Base-by-base conservation (phyloP, 2,329 filamentous ascomycete species). In the Fusarium coffeatum region DNA sequence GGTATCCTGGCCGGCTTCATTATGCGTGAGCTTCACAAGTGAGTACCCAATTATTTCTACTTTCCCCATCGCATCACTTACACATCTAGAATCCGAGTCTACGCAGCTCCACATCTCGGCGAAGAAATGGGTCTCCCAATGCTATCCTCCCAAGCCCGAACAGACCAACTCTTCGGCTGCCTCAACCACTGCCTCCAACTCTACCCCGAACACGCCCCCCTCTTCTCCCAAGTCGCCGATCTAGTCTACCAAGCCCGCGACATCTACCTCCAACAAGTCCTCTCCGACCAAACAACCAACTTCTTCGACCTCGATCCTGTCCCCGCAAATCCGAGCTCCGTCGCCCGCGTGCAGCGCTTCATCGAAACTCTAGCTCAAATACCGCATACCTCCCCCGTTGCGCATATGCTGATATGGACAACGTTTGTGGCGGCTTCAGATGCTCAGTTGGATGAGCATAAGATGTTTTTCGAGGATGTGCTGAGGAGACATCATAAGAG, bases 231-330 rank as follows among this genome's bases (percentile, higher is more conserved):
- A 47, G 87, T 97, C 73, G 85, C 90, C 46, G 95, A 97, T 68
- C 91, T 97, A 83, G 93, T 92, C 72, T 88, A 97, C 2, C 93
- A 97, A 76, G 93, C 93, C 1, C 91, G 92, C 6, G 88, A 90
- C 3, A 97, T 97, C 50, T 96, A 93, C 76, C 84, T 97, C 2
- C 93, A 97, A 73, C 92, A 95, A 78, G 91, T 72, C 6, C 20
- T 70, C 1, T 66, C 68, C 3, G 73, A 74, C 11, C 65, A 64
- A 11, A 64, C 71, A 7, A 53, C 61, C 3, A 45, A 56, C 0
- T 73, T 65, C 9, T 71, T 66, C 34, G 55, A 66, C 2, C 23
- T 68, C 1, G 51, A 64, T 1, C 59, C 63, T 0, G 12, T 49
- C 16, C 58, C 61, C 1, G 18, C 20, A 0, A 64, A 68, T 0